Evolutionary conservation across 1,139 yeast species (phyloP), one percentile per base, ranked within the genome.

Genomic region (Candida sojae): DNA sequence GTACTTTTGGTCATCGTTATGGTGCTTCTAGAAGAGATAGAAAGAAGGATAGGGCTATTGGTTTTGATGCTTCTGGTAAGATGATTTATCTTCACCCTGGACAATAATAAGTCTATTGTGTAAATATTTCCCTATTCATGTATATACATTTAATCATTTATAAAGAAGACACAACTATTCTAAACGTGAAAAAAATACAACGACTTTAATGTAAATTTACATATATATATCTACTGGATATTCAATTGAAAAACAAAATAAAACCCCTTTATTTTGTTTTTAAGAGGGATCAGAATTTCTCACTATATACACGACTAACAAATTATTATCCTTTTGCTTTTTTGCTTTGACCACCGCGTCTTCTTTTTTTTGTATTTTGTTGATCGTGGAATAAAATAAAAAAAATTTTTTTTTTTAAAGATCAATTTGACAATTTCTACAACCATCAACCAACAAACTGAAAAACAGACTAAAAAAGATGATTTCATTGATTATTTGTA

Each of bases 1-100:
- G 97, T 37, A 73, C 83, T 49, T 93, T 90, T 50, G 99, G 98
- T 48, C 83, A 71, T 79, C 84, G 98, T 64, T 93, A 93, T 62
- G 98, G 98, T 70, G 90, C 92, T 39, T 82, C 91, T 31, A 79
- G 87, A 60, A 89, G 97, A 73, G 97, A 92, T 68, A 85, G 83
- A 61, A 89, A 87, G 79, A 88, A 86, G 65, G 87, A 89, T 64
- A 83, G 97, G 67, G 83, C 82, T 61, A 80, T 90, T 60, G 88
- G 86, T 8, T 91, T 81, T 67, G 86, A 87, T 63, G 80, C 83
- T 55, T 74, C 79, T 50, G 97, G 97, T 57, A 79, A 77, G 59
- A 84, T 75, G 76, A 67, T 74, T 46, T 72, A 71, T 59, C 59
- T 68, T 25, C 53, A 50, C 30, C 48, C 48, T 28, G 40, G 40